Base-by-base conservation (phyloP, 345 rosid genomes). In the Syzygium oleosum region DNA sequence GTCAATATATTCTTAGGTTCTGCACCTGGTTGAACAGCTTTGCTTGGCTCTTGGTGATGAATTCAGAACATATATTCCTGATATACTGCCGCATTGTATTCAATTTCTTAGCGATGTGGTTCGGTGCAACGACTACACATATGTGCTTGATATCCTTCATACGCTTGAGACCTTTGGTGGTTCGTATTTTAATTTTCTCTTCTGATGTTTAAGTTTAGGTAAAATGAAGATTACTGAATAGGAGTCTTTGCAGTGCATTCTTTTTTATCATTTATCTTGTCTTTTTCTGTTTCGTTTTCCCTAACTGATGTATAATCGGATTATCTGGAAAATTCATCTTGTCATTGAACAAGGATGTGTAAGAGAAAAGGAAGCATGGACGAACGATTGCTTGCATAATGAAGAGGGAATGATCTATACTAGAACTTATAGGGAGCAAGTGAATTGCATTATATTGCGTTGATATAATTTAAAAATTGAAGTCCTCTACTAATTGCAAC, bases 11-110 rank as follows among this genome's bases (percentile, higher is more conserved):
- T 61, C 73, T 61, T 61, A 96, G 99, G 98, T 98, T 91, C 90
- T 98, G 92, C 97, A 98, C 93, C 95, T 98, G 52, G 98, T 98
- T 90, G 97, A 96, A 93, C 99, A 98, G 92, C 99, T 98, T 89
- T 98, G 99, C 92, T 91, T 98, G 92, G 99, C 98, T 87, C 98
- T 96, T 65, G 97, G 97, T 91, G 99, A 98, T 93, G 99, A 96
- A 92, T 98, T 98, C 89, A 94, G 98, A 88, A 93, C 90, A 85
- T 94, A 96, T 93, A 97, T 98, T 91, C 99, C 99, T 86, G 96
- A 91, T 91, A 95, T 98, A 88, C 96, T 98, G 86, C 99, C 98
- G 53, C 91, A 93, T 88, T 98, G 98, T 91, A 95, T 98, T 92
- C 98, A 94, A 93, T 98, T 98, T 88, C 92, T 98, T 87, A 96